These are phyloP conservation scores for Didymella glomerata DNA, from an alignment of 2,329 filamentous ascomycete species.

Conservation along the genomic window DNA sequence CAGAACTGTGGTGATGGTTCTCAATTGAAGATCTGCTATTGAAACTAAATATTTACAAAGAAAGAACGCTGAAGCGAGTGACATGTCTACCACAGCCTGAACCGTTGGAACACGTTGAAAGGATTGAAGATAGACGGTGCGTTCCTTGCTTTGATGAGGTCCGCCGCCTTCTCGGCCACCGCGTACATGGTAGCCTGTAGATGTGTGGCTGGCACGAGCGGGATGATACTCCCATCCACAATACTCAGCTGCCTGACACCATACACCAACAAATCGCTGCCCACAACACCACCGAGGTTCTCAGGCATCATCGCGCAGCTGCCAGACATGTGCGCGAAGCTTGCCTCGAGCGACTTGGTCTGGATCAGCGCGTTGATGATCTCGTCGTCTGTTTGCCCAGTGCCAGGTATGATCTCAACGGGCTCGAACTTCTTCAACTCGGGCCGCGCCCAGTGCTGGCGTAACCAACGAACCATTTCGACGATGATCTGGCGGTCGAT, in stretches of 20 bases:
- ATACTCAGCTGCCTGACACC: slow-evolving; percentile 39
- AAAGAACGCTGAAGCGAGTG: background rate
- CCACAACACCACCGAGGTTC: slow-evolving; percentile 39
- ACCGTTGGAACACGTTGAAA: background rate
- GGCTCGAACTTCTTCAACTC: slow-evolving; percentile 45
- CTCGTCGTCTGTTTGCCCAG: slow-evolving; percentile 37
- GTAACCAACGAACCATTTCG: slow-evolving; percentile 48
- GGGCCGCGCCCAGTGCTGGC: slow-evolving; percentile 44
- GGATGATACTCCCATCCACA: slow-evolving; percentile 45
- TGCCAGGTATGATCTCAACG: slow-evolving; percentile 42
- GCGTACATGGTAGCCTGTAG: slow-evolving; percentile 45
- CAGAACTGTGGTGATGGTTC: too few relatives aligned
- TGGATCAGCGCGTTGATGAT: slow-evolving; percentile 30
- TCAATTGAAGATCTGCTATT: too few relatives aligned
- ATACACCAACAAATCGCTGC: slow-evolving; percentile 35
- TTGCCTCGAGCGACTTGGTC: slow-evolving; percentile 27
- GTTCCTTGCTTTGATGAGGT: slow-evolving; percentile 39
- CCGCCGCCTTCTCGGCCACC: slow-evolving; percentile 44
- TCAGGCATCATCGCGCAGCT: slow-evolving; percentile 43
- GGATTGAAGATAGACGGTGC: background rate
- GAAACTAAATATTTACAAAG: slow-evolving; percentile 7
- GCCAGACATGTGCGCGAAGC: slow-evolving; percentile 41
- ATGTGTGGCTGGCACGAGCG: slow-evolving; percentile 42
- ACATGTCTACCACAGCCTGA: background rate
- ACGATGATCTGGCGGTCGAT: slow-evolving; percentile 48